Conservation (phyloP, 305 asterid genomes). For the Fraxinus angustifolia region DNA sequence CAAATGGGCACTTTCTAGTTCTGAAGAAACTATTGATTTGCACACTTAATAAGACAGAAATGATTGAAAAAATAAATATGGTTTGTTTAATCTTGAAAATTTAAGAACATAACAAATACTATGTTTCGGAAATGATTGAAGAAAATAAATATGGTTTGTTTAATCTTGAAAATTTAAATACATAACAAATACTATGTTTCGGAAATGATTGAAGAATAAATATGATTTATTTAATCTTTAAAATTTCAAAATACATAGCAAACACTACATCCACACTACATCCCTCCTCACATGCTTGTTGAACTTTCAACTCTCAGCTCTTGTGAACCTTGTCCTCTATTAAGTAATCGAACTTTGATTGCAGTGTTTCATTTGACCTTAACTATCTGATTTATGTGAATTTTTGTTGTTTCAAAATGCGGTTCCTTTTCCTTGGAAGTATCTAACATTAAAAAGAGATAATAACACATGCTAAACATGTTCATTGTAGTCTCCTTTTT, state of each 20-base stretch:
- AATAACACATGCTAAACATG: neutral
- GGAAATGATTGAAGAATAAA: neutral
- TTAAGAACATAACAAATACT: neutral
- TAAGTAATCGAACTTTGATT: neutral
- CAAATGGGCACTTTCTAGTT: neutral
- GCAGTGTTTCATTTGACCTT: neutral
- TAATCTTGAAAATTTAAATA: neutral
- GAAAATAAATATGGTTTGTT: neutral
- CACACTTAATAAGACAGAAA: neutral
- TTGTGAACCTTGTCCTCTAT: neutral
- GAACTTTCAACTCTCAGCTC: conserved; percentile 1
- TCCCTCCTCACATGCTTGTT: neutral
- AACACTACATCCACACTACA: too few species aligned
- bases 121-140: neutral
- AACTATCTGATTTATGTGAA: neutral
- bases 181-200: neutral
- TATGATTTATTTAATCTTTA: neutral
- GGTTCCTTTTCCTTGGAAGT: neutral
- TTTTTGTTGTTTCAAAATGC: neutral
- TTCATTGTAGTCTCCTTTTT: neutral
- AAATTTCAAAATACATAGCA: neutral
- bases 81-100: neutral
- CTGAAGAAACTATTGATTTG: neutral
- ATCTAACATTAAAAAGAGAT: neutral
- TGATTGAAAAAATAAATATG: neutral